Conservation (phyloP, 345 rosid species). For the Salix dunnii region DNA sequence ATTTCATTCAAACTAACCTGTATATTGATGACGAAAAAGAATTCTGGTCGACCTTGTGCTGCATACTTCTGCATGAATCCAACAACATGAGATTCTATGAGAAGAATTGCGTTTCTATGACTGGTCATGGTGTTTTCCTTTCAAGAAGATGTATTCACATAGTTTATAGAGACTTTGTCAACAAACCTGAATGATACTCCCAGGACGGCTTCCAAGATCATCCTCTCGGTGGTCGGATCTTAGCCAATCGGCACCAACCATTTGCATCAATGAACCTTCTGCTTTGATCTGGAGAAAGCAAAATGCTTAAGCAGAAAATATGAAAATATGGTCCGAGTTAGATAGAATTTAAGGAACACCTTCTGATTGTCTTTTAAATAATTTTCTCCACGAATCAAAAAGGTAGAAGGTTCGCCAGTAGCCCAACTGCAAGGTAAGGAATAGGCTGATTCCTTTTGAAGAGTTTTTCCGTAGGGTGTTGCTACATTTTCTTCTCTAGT, state of each 20-base stretch:
- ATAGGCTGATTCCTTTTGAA: conserved; percentile 56
- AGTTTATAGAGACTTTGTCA: not conserved
- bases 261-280: conserved; percentile 62
- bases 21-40: conserved; percentile 76
- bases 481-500: conserved; percentile 28
- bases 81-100: not conserved
- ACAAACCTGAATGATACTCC: conserved; percentile 69
- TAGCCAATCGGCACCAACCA: conserved; percentile 97
- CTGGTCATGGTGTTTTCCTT: not conserved
- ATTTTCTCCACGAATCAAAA: conserved; percentile 71
- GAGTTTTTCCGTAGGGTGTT: conserved; percentile 64
- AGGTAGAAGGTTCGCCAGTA: conserved; percentile 64
- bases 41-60: conserved; percentile 55
- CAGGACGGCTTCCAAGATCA: conserved; percentile 64
- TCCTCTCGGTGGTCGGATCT: conserved; percentile 70
- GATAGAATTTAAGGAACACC: conserved; percentile 37
- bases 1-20: conserved; percentile 44
- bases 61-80: conserved; percentile 46
- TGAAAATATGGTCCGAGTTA: not conserved
- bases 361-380: conserved; percentile 64
- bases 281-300: conserved; percentile 52
- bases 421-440: conserved; percentile 72
- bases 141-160: not conserved
- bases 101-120: not conserved
- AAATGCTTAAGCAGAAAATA: not conserved